Evolutionary conservation across 192 early-diverging fungal species (phyloP).

Genomic region (Coemansia guatemalensis): DNA sequence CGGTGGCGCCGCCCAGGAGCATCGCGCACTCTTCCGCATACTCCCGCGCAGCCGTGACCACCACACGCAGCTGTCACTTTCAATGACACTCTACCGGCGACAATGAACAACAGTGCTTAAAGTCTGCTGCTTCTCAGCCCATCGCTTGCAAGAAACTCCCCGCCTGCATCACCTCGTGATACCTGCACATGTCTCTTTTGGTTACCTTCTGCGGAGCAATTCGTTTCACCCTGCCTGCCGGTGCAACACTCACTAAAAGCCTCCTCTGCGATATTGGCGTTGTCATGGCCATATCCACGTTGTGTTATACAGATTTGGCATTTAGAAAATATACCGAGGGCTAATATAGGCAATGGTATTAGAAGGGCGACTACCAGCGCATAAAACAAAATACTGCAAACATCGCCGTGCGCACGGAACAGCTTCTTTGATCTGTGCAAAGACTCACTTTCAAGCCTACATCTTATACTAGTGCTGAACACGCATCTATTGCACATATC

Average conservation of each 20-base stretch:
- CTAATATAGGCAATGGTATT: background rate
- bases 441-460: background rate
- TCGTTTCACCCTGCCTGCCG: background rate
- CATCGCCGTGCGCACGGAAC: background rate
- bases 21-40: background rate
- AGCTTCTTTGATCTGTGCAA: background rate
- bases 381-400: background rate
- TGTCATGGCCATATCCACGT: background rate
- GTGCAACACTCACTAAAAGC: background rate
- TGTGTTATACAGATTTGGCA: background rate
- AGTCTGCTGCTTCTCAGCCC: background rate
- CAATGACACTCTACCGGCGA: background rate
- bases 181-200: background rate
- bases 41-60: background rate
- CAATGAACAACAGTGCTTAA: background rate
- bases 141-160: background rate
- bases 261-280: background rate
- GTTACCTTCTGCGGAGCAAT: background rate
- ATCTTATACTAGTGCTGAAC: background rate
- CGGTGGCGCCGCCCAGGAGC: background rate
- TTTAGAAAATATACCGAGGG: background rate
- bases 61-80: background rate
- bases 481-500: constrained; percentile 7
- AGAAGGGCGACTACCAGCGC: background rate
- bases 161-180: background rate